Evolutionary conservation across 2,329 filamentous ascomycete species (phyloP), one percentile per base, ranked within the genome.

Genomic region (Spiromastix sp.): DNA sequence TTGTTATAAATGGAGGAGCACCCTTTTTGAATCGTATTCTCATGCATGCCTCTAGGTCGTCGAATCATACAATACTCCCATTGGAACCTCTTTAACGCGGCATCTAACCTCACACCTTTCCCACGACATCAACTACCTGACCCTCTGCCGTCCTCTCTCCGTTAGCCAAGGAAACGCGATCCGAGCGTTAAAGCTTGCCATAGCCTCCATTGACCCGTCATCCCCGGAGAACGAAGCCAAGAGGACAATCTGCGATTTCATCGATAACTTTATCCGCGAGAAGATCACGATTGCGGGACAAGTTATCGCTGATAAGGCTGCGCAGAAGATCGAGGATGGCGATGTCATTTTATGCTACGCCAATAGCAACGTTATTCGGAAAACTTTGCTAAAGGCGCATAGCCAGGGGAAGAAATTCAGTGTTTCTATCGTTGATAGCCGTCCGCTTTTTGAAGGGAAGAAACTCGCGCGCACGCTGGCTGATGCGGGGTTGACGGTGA

Each of bases 101-200:
- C 87, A 98, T 64, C 79, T 98, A 49, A 91, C 85, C 20, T 82
- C 84, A 8, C 85, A 96, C 59, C 77, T 98, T 40, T 91, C 86
- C 51, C 85, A 87, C 24, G 91, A 98, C 61, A 95, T 98, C 52
- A 86, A 93, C 45, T 95, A 93, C 54, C 73, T 98, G 41, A 84
- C 85, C 41, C 85, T 85, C 47, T 95, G 87, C 54, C 79, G 91
- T n/a, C 87, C 91, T 21, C 83, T 98, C 63, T 93, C 85, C 46
- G 91, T 94, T 60, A 85, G 85, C 42, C 94, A 96, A 79, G 91
- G 91, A 41, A 98, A 96, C 57, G 86, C 86, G 22, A 93, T 98
- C 54, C 77, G 91, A 36, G 89, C 86, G 71, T 72, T 98, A 32
- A 98, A 98, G 67, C 76, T 94, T 31, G 77, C 85, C 51, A 89